Base-by-base conservation (phyloP, 2,329 filamentous ascomycete species). In the Zasmidium citrigriseum region DNA sequence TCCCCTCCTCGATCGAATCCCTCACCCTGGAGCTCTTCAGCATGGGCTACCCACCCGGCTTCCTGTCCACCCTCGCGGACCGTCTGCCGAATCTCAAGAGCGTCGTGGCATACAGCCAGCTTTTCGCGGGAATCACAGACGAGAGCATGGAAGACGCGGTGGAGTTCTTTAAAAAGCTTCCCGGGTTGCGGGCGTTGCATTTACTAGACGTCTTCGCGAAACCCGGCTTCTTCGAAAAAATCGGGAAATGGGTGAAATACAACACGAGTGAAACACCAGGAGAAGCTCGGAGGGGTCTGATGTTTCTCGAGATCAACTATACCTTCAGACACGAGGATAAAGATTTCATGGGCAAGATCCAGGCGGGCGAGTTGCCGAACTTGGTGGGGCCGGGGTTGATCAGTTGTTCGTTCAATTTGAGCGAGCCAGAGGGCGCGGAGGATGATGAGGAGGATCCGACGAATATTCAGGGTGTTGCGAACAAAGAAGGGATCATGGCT, bases 21-120 rank as follows among this genome's bases (percentile, higher is more conserved):
- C 69, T 82, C 1, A 80, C 78, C 0, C 74, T 82, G 45, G 79
- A 82, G 63, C 72, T 80, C 24, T 82, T 82, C 72, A 73, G 73
- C 12, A 69, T 81, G 4, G 79, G 79, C 29, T 82, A 80, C 64
- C 77, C 73, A 7, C 72, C 74, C 0, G 74, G 73, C 11, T 82
- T 80, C 65, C 70, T 81, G 14, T 71, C 67, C 9, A 65, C 69
- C 1, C 67, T 82, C 3, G 73, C 75, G 4, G 66, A 71, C n/a
- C 63, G 70, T 2, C 64, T 81, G 1, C 74, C 75, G 2, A 75
- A 77, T 16, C 60, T 81, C 23, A 77, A 75, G 58, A 73, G 68
- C 46, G 61, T 82, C 20, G 79, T 79, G 0, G 62, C 80, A 1
- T 81, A 80, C 63, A 75, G 71, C 44, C 78, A 80, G 61, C 68